A percentile compares a stretch with the other conserved stretches of the same genome.
phyloP scores from a whole-genome alignment of 768 basidiomycete species.

The Plicaturopsis crispa region DNA sequence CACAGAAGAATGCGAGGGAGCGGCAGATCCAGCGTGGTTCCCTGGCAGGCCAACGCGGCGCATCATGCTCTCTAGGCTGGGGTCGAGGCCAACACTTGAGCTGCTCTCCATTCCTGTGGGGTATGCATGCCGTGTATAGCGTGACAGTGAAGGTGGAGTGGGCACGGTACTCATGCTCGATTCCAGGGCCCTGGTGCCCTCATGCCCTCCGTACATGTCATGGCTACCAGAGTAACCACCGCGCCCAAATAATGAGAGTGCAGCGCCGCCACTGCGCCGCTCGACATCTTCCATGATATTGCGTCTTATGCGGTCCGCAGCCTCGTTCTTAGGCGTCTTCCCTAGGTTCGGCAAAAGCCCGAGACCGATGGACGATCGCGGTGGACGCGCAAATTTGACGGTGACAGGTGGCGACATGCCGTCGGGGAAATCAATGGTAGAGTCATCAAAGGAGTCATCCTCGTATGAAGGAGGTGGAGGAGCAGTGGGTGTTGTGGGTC shows the following conservation, averaged over 20 bases:
- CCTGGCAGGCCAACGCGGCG: slow-evolving; percentile 43
- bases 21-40: slow-evolving; percentile 6
- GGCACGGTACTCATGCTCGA: slow-evolving; percentile 65
- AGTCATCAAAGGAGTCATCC: slow-evolving; percentile 30
- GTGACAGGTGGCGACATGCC: slow-evolving; percentile 50
- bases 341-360: slow-evolving; percentile 31
- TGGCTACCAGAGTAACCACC: neutral
- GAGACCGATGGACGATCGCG: slow-evolving; percentile 22
- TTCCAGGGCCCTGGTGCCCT: slow-evolving; percentile 32
- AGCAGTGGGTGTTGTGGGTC: slow-evolving; percentile 30
- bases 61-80: slow-evolving; percentile 67
- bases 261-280: slow-evolving; percentile 8
- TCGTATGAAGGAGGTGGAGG: no score
- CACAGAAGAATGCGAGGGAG: slow-evolving; percentile 1
- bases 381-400: slow-evolving; percentile 39
- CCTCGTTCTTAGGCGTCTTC: slow-evolving; percentile 66
- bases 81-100: slow-evolving; percentile 40
- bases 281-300: slow-evolving; percentile 55
- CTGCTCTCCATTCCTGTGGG: slow-evolving; percentile 29
- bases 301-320: slow-evolving; percentile 58
- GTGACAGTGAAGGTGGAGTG: slow-evolving; percentile 63
- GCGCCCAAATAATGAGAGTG: neutral
- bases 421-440: slow-evolving; percentile 27
- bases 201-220: slow-evolving; percentile 9
- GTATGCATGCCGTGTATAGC: slow-evolving; percentile 44